These are phyloP conservation scores for Ustilago esculenta DNA, from an alignment of 1,284 basidiomycete species.

Conservation along the genomic window DNA sequence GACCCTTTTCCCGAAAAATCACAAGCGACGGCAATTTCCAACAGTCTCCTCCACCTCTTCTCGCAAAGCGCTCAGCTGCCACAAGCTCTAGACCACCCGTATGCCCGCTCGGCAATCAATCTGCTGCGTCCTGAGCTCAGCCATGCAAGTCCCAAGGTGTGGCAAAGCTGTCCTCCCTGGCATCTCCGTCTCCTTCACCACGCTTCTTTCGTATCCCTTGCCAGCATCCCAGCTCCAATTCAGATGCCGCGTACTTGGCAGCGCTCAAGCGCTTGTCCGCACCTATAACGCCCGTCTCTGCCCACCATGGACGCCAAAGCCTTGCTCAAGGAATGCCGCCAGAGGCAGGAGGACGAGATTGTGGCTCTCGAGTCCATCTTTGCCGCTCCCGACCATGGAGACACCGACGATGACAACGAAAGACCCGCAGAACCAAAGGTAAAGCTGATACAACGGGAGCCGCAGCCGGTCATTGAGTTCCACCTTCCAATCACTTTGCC, in stretches of 20 bases:
- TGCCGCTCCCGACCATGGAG: background rate
- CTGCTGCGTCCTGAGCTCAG: slow-evolving; percentile 14
- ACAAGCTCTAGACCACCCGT: background rate
- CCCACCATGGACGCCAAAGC: slow-evolving; percentile 17
- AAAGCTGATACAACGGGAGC: slow-evolving; percentile 8
- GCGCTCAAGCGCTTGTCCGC: background rate
- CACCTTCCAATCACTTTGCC: slow-evolving; percentile 31
- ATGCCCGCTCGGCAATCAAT: slow-evolving; percentile 21
- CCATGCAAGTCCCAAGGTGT: background rate
- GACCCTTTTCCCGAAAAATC: slow-evolving; percentile 16
- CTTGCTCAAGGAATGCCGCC: slow-evolving; percentile 27
- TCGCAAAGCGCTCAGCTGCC: too few species aligned
- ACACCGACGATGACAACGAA: background rate
- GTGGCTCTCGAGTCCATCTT: slow-evolving; percentile 50
- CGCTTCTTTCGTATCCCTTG: background rate
- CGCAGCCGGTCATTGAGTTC: slow-evolving; percentile 20
- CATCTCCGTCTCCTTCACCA: background rate
- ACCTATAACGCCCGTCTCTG: slow-evolving; percentile 3
- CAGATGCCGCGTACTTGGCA: background rate
- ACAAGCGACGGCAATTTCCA: background rate
- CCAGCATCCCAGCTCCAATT: background rate
- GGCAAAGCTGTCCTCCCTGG: too few species aligned
- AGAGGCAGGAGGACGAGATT: slow-evolving; percentile 46
- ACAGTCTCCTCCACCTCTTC: slow-evolving; percentile 26
- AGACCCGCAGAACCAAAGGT: slow-evolving; percentile 14